Percentiles rank a stretch among this genome's conserved stretches.
Evolutionary conservation across 192 early-diverging fungal species (phyloP).

Genomic region (Rhizophagus clarus): DNA sequence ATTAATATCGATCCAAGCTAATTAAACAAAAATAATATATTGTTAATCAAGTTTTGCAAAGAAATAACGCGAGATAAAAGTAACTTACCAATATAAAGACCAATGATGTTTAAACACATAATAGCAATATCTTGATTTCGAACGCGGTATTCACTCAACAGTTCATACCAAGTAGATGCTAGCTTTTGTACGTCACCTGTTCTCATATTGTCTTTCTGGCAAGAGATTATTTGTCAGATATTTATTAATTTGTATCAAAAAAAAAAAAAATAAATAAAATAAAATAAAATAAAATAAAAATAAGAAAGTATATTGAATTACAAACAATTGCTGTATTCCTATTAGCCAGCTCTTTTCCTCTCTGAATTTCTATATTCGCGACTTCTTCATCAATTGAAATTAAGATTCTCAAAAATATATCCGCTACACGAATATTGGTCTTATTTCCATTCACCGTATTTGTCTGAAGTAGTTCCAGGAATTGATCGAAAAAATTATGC

Average conservation of each 20-base stretch:
- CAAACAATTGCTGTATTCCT: constrained; percentile 72
- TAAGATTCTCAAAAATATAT: constrained; percentile 79
- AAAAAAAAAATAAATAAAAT: not conserved
- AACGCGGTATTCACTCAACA: constrained; percentile 64
- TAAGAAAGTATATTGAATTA: not conserved
- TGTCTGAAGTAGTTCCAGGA: constrained; percentile 66
- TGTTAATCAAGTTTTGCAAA: not conserved
- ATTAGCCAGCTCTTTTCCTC: constrained; percentile 63
- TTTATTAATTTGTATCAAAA: not conserved
- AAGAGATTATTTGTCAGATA: not conserved
- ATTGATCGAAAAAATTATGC: constrained; percentile 87
- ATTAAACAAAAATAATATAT: no score
- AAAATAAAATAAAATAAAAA: not conserved
- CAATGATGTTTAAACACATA: constrained; percentile 71
- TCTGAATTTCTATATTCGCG: constrained; percentile 69
- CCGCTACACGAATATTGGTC: constrained; percentile 58
- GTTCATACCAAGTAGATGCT: constrained; percentile 72
- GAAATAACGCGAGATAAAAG: not conserved
- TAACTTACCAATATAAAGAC: constrained; percentile 72
- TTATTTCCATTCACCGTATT: constrained; percentile 47
- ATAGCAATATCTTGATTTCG: constrained; percentile 66
- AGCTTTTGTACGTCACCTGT: constrained; percentile 73
- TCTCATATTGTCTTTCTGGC: constrained; percentile 86
- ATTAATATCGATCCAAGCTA: constrained; percentile 92
- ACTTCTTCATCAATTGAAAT: constrained; percentile 88